Evolutionary conservation across 2,329 filamentous ascomycete genomes (phyloP).

Genomic region (Alternaria sp.): DNA sequence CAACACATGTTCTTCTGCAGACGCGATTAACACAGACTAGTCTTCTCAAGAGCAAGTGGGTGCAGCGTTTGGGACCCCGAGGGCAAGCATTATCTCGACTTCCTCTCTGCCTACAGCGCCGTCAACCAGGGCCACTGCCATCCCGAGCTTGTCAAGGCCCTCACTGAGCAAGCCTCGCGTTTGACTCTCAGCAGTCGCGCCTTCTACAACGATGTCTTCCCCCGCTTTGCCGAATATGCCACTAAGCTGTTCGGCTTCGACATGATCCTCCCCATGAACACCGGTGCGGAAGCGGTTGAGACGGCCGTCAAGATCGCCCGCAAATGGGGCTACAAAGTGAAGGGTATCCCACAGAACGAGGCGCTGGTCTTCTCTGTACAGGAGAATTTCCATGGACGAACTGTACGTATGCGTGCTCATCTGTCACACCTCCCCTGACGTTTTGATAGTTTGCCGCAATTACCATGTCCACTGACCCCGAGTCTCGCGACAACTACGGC

Average conservation of each 20-base stretch:
- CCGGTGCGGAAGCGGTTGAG: conserved; percentile 94
- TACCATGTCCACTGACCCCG: conserved; percentile 92
- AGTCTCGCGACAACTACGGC: conserved; percentile 96
- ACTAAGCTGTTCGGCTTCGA: conserved; percentile 91
- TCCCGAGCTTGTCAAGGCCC: conserved; percentile 89
- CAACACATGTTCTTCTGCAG: not conserved
- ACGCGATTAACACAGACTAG: conserved; percentile 32
- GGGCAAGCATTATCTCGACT: conserved; percentile 90
- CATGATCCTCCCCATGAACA: conserved; percentile 99
- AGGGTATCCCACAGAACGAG: conserved; percentile 84
- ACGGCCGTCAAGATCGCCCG: conserved; percentile 94
- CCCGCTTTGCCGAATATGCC: conserved; percentile 91
- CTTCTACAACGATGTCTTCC: conserved; percentile 99
- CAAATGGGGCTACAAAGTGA: conserved; percentile 98
- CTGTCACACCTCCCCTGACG: conserved; percentile 21
- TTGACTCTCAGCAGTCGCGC: conserved; percentile 92
- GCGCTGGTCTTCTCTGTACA: conserved; percentile 83
- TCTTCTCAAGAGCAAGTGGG: conserved; percentile 82
- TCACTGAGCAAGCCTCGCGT: conserved; percentile 87
- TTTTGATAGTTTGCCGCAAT: conserved; percentile 83
- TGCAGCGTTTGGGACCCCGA: conserved; percentile 97
- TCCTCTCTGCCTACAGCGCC: conserved; percentile 96
- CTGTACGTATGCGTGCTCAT: conserved; percentile 66
- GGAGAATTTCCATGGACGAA: conserved; percentile 97
- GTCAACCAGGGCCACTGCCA: conserved; percentile 99